These are phyloP conservation scores for Phytophthora constricta DNA, from an alignment of 352 stramenopile genomes.

Conservation along the genomic window DNA sequence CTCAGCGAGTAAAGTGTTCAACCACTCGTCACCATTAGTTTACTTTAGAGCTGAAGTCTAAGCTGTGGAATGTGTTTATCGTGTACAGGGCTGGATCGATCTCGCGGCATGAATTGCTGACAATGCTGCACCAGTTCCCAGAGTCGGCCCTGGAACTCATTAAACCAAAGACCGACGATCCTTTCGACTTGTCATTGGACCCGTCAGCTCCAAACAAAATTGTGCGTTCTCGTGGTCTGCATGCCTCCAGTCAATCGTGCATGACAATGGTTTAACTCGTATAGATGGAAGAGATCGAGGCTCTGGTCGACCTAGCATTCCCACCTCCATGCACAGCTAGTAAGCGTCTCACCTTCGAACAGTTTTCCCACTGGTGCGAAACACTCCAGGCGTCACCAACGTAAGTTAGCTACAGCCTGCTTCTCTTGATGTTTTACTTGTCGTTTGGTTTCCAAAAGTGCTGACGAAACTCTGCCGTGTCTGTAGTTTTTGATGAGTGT, in stretches of 20 bases:
- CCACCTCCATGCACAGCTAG: conserved; percentile 41
- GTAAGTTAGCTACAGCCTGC: conserved; percentile 34
- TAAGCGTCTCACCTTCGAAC: conserved; percentile 83
- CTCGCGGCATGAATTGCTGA: conserved; percentile 83
- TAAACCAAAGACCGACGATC: conserved; percentile 39
- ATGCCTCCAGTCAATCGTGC: too few species aligned
- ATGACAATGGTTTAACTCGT: too few species aligned
- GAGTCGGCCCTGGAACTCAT: conserved; percentile 72
- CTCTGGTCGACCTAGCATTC: conserved; percentile 86
- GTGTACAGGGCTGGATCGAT: conserved; percentile 75
- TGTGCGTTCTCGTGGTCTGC: conserved; percentile 16
- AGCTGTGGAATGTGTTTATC: conserved; percentile 14
- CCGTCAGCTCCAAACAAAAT: conserved; percentile 22
- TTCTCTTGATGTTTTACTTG: too few species aligned
- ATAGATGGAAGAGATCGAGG: conserved; percentile 77
- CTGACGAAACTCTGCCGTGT: background rate
- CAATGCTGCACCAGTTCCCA: conserved; percentile 88
- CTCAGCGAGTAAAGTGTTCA: conserved; percentile 87
- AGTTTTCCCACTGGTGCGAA: conserved; percentile 89
- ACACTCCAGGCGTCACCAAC: conserved; percentile 76
- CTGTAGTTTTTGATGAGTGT: conserved; percentile 81
- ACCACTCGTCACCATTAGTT: too few species aligned
- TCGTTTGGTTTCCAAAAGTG: too few species aligned
- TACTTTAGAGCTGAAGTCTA: background rate
- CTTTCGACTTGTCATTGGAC: conserved; percentile 22